Evolutionary conservation across 192 early-diverging fungal species (phyloP), one percentile per base, ranked within the genome.

Genomic region (Anaeromyces robustus): DNA sequence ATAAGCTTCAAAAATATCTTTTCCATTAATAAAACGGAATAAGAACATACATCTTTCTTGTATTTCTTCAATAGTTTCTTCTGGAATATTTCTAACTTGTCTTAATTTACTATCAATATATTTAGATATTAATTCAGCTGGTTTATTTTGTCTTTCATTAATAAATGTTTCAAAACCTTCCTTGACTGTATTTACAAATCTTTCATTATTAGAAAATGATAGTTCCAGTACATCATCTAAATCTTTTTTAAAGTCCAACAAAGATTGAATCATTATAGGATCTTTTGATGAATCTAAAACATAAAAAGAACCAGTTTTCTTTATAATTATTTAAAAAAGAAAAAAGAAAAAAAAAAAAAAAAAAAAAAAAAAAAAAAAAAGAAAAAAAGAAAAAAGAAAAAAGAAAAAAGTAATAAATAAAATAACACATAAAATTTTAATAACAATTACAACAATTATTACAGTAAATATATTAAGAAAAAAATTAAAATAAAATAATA

Each of bases 1-100:
- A 82, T 96, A 98, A 13, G 94, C 93, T 85, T 98, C 97, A 88
- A 99, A 99, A 29, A 95, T 86, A 84, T 99, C 98, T 84, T 98
- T 99, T 43, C 92, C 94, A 22, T 91, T 86, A 78, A 68, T 68
- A 68, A 68, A 68, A 68, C 52, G 52, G 26, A 68, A 68, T 68
- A 68, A 68, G 7, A 68, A 68, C 52, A 68, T 68, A 9, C 52
- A 68, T 68, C 52, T 68, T 68, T 68, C 52, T 68, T 68, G 52
- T 26, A 68, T 26, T 68, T 68, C 19, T 68, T 68, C 52, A 22
- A 68, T n/a, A 9, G 17, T 68, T 9, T 68, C 52, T 68, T 68
- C 52, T 11, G 52, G 52, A 68, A 85, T 81, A 81, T 86, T 89
- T 80, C 85, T 88, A 79, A 87, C 87, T 31, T 84, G 83, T 77